Conservation (phyloP, 306 rosid species). For the Casuarina glauca region DNA sequence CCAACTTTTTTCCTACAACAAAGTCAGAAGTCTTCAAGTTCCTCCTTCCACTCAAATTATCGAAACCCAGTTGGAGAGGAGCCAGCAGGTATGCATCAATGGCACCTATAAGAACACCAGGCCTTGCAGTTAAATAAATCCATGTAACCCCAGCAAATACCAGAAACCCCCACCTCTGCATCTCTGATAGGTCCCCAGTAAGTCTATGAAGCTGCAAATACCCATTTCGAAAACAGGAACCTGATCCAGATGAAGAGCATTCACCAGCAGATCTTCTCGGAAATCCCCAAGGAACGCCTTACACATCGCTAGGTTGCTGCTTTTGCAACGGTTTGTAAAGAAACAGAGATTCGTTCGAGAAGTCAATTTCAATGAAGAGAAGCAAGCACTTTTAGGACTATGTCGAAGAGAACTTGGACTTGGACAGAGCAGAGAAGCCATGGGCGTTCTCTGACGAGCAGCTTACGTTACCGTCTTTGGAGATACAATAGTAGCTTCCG, state of each 20-base stretch:
- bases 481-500: slow-evolving; percentile 24
- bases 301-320: slow-evolving; percentile 35
- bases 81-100: slow-evolving; percentile 89
- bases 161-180: slow-evolving; percentile 63
- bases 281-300: slow-evolving; percentile 51
- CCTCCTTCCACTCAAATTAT: slow-evolving; percentile 68
- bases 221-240: slow-evolving; percentile 60
- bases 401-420: slow-evolving; percentile 48
- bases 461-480: slow-evolving; percentile 6
- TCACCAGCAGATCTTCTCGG: slow-evolving; percentile 41
- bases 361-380: slow-evolving; percentile 43
- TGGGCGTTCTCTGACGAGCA: slow-evolving; percentile 24
- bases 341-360: slow-evolving; percentile 29
- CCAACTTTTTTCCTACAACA: slow-evolving; percentile 69
- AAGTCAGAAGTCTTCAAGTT: slow-evolving; percentile 66
- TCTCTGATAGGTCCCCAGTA: slow-evolving; percentile 53
- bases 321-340: slow-evolving; percentile 42
- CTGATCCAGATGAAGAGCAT: slow-evolving; percentile 47
- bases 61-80: slow-evolving; percentile 76
- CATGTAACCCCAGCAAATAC: slow-evolving; percentile 63
- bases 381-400: slow-evolving; percentile 26
- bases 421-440: slow-evolving; percentile 66
- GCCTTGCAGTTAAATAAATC: slow-evolving; percentile 87
- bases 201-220: slow-evolving; percentile 44
- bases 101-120: slow-evolving; percentile 91